Evolutionary conservation across 495 filamentous ascomycete genomes (phyloP), one percentile per base, ranked within the genome.

Genomic region (Apodospora peruviana): DNA sequence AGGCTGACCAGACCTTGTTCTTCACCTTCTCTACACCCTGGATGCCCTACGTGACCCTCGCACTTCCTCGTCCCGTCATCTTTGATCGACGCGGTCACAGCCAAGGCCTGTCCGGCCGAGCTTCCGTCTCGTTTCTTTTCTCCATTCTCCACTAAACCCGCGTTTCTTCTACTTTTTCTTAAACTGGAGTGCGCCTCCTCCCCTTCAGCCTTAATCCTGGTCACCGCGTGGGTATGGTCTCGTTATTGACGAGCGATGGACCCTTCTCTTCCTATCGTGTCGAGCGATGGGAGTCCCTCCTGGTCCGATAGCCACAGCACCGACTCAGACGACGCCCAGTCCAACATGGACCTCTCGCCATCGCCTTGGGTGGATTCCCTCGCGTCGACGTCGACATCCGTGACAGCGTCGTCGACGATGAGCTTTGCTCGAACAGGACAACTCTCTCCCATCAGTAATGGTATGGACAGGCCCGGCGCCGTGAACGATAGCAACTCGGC

Each of bases 391-490:
- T 50, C 54, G 18, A 40, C 57, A 19, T 57, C 62, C 1, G 39
- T 53, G 21, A 52, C 58, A 2, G 32, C 42, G 20, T 55, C 58
- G 10, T 58, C 62, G 3, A 44, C 50, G 40, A 41, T 55, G 43
- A 55, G 53, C 39, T 62, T 65, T 22, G 47, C 61, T 43, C 64
- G 67, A 22, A 70, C 65, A 20, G 71, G 66, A 52, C 73, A 75
- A 56, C 60, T 76, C 50, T 75, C 73, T 37, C 73, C 73, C 49
- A 67, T 74, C 55, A 76, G 72, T 62, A 72, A 69, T 52, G 71
- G 67, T 56, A 58, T 71, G 56, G 73, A 72, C 36, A 55, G 62
- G 12, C 50, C 64, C 14, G 55, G 58, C 32, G 56, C 64, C 23
- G 54, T 58, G 34, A 53, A 47, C 47, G 53, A 51, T 43, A 48